Percentiles rank a stretch among this genome's conserved stretches.
phyloP scores from a whole-genome alignment of 345 rosid species.

The Bruguiera sexangula region DNA sequence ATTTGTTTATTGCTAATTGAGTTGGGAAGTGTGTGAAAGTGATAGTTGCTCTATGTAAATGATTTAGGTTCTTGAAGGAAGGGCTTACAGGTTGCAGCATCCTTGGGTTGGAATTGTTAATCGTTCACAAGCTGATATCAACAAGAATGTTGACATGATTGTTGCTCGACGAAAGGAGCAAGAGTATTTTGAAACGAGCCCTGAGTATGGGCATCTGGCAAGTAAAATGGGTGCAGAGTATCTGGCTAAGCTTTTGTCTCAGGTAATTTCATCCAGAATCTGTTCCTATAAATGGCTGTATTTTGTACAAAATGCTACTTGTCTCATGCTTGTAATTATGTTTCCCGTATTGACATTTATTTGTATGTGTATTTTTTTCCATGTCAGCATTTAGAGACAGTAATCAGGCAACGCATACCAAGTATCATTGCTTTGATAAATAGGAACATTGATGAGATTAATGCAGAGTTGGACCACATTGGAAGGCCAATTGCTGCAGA shows the following conservation, averaged over 20 bases:
- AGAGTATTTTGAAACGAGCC: conserved; percentile 96
- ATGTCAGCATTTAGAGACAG: conserved; percentile 81
- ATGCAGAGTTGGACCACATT: conserved; percentile 94
- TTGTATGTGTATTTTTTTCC: conserved; percentile 12
- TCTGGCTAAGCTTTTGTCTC: conserved; percentile 87
- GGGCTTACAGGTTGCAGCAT: conserved; percentile 91
- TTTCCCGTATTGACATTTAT: conserved; percentile 1
- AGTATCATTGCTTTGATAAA: conserved; percentile 94
- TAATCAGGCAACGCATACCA: conserved; percentile 94
- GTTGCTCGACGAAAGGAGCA: conserved; percentile 86
- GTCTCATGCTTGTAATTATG: background rate
- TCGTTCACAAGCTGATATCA: conserved; percentile 99
- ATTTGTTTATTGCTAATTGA: background rate
- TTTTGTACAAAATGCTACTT: background rate
- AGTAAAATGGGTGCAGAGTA: conserved; percentile 97
- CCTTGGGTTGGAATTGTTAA: conserved; percentile 99
- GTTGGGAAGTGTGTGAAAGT: conserved; percentile 21
- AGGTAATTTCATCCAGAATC: conserved; percentile 41
- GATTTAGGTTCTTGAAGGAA: conserved; percentile 89
- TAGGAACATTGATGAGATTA: conserved; percentile 92
- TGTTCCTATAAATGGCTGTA: background rate
- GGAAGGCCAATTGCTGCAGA: conserved; percentile 96
- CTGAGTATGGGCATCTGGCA: conserved; percentile 92
- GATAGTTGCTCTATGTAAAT: conserved; percentile 20
- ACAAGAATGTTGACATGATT: conserved; percentile 92